Evolutionary conservation across 2,329 filamentous ascomycete genomes (phyloP), one percentile per base, ranked within the genome.

Genomic region (Westerdykella aurantiaca): DNA sequence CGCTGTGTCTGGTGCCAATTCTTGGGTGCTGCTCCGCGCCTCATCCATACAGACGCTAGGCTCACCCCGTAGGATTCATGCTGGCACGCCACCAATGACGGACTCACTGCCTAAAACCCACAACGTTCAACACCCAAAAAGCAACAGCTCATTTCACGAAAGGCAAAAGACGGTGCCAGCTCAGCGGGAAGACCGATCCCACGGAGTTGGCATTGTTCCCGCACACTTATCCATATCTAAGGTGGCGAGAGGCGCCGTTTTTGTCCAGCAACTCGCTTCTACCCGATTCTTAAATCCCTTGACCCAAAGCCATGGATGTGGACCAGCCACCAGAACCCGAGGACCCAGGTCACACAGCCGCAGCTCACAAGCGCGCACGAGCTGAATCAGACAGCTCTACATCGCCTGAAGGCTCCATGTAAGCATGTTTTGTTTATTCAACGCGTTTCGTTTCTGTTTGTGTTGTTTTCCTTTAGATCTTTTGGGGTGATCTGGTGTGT

Each of bases 241-340:
- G 14, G 18, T 21, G 14, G 34, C 18, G 14, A 21, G 9, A 16
- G 34, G 10, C 13, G 10, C 18, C 34, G 34, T 5, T 5, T 16
- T 35, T 14, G 18, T 35, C 33, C 46, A 40, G 42, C 44, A 45
- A 47, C 35, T 51, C 51, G 51, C 48, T 46, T 49, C 46, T 42
- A 48, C 50, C 43, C 51, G 25, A 10, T 29, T 29, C 9, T 10
- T 29, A 29, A 48, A 44, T 52, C 50, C 39, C n/a, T 38, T 46
- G 51, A 55, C 62, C 62, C 62, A 59, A 49, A 45, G 51, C 62
- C 62, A 67, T 66, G 63, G 62, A 63, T 40, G 51, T 56, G 60
- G 57, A 41, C n/a, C 33, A 48, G 50, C 59, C 56, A 63, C 62
- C 63, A 64, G 61, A 48, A 60, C 61, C 63, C 63, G 62, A 60